phyloP scores from a whole-genome alignment of 2,329 filamentous ascomycete genomes.

The Macrophomina pseudophaseolina region DNA sequence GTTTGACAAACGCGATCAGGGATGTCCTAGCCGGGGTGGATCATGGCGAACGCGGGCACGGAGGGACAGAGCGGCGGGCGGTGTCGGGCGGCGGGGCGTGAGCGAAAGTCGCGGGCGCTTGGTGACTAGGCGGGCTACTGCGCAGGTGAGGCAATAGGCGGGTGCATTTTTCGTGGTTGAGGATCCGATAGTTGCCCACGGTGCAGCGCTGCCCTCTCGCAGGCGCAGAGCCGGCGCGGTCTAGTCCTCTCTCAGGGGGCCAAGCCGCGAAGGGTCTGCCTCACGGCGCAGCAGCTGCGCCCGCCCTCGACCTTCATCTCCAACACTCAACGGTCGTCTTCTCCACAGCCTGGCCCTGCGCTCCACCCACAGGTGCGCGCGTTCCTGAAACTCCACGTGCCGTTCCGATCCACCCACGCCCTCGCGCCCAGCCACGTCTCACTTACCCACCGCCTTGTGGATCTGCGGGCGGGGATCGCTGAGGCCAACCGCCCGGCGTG shows the following conservation, averaged over 20 bases:
- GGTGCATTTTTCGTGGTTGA: constrained; percentile 25
- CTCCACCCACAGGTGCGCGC: neutral
- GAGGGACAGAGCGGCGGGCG: neutral
- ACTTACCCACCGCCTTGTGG: constrained; percentile 14
- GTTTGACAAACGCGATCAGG: constrained; percentile 23
- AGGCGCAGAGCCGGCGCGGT: constrained; percentile 6
- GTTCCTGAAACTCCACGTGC: constrained; percentile 16
- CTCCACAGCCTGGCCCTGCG: constrained; percentile 1
- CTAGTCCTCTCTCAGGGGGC: constrained; percentile 13
- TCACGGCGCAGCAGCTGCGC: constrained; percentile 4
- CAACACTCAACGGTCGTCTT: constrained; percentile 16
- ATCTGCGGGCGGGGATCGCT: constrained; percentile 19
- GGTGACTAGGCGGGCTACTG: constrained; percentile 10
- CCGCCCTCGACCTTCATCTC: constrained; percentile 11
- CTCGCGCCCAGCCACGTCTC: constrained; percentile 3
- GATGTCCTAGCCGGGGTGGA: constrained; percentile 24
- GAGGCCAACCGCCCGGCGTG: neutral
- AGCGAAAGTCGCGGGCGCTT: neutral
- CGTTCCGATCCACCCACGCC: neutral
- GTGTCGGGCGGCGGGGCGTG: neutral
- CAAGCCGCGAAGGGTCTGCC: neutral
- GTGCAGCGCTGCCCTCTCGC: neutral
- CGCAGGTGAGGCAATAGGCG: neutral
- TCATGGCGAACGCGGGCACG: constrained; percentile 17
- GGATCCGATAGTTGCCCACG: constrained; percentile 19